Evolutionary conservation across 176 grass and related monocot genomes (phyloP).

Genomic region (Musa beccarii): DNA sequence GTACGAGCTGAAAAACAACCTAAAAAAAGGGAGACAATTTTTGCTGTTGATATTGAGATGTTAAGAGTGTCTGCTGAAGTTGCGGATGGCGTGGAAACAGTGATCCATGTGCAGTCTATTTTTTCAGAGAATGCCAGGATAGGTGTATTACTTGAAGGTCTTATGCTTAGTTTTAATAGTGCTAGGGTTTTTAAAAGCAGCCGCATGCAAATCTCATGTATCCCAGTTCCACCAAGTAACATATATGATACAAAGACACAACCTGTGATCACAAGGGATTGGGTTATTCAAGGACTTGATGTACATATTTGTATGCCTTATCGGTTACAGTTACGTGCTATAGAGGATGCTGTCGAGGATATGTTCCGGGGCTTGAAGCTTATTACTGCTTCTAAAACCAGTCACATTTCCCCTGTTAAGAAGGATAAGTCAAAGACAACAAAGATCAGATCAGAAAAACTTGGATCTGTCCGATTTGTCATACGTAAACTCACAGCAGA

Average conservation of each 20-base stretch:
- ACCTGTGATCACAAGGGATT: conserved; percentile 53
- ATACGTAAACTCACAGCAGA: conserved; percentile 74
- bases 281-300: conserved; percentile 88
- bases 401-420: conserved; percentile 42
- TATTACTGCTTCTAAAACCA: conserved; percentile 66
- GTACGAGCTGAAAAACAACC: conserved; percentile 35
- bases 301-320: conserved; percentile 95
- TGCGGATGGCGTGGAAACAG: conserved; percentile 87
- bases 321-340: conserved; percentile 84
- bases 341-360: conserved; percentile 96
- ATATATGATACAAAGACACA: conserved; percentile 50
- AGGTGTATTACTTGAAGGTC: conserved; percentile 80
- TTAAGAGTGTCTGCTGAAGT: conserved; percentile 81
- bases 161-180: conserved; percentile 79
- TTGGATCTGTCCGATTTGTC: conserved; percentile 86
- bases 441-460: conserved; percentile 46
- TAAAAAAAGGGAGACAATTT: conserved; percentile 59
- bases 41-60: conserved; percentile 82
- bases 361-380: conserved; percentile 84
- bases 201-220: conserved; percentile 82
- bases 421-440: conserved; percentile 58
- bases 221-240: conserved; percentile 45
- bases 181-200: conserved; percentile 88
- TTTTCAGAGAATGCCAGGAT: conserved; percentile 98
- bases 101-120: conserved; percentile 83